phyloP scores from a whole-genome alignment of 495 filamentous ascomycete genomes.

The Copromyces sp. region DNA sequence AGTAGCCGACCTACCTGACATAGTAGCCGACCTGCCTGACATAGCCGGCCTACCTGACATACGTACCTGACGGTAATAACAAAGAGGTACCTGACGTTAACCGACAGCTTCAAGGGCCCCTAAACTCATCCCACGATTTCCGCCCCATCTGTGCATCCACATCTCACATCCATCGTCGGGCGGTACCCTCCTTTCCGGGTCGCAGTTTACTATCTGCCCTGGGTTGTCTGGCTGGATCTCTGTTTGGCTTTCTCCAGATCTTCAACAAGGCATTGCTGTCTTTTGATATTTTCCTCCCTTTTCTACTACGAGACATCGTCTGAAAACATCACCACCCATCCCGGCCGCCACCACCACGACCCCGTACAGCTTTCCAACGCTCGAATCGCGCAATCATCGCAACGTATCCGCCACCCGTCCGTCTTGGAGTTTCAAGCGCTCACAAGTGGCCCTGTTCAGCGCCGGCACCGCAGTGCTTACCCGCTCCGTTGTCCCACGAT shows the following conservation, averaged over 20 bases:
- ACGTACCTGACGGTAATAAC: neutral
- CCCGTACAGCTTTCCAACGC: neutral
- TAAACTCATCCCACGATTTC: neutral
- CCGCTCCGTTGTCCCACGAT: conserved; percentile 10
- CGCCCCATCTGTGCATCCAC: neutral
- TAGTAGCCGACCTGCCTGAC: neutral
- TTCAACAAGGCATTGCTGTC: neutral
- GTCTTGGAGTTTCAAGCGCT: neutral
- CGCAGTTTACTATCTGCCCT: neutral
- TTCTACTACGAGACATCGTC: neutral
- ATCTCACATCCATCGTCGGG: neutral
- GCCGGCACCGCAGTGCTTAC: conserved; percentile 1
- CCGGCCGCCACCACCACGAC: neutral
- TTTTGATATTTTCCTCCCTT: neutral
- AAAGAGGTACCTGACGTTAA: neutral
- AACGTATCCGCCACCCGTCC: neutral
- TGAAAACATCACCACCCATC: neutral
- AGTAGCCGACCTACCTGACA: neutral
- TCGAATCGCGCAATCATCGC: neutral
- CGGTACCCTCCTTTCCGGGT: neutral
- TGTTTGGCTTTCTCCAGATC: neutral
- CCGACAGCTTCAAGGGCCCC: neutral
- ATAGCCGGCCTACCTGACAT: neutral
- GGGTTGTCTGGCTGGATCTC: neutral
- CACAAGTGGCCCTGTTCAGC: neutral